A percentile compares a stretch with the other conserved stretches of the same genome.
Evolutionary conservation across 1,284 basidiomycete genomes (phyloP).

Genomic region (Malassezia nana): DNA sequence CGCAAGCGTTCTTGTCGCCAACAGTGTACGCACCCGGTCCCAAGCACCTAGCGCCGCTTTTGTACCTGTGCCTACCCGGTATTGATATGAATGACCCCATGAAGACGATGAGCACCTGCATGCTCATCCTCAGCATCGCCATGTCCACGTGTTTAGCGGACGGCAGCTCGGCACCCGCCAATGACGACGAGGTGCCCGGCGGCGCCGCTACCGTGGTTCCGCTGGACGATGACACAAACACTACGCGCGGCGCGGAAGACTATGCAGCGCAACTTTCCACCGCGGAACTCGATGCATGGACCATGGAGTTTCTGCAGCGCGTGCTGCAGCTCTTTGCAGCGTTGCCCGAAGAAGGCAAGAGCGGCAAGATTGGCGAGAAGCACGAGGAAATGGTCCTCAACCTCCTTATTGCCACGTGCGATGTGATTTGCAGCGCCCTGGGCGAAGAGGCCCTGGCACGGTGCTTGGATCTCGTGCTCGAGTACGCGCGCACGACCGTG

Average conservation of each 20-base stretch:
- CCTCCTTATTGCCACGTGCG: constrained; percentile 69
- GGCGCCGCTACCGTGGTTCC: neutral
- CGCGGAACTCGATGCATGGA: constrained; percentile 79
- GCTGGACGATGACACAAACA: constrained; percentile 26
- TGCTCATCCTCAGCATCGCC: constrained; percentile 66
- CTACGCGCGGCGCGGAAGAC: constrained; percentile 54
- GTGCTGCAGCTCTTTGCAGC: constrained; percentile 82
- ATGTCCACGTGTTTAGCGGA: constrained; percentile 76
- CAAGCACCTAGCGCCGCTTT: constrained; percentile 74
- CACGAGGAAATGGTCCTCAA: constrained; percentile 72
- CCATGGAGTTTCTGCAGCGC: constrained; percentile 71
- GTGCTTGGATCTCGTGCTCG: constrained; percentile 70
- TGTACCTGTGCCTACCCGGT: constrained; percentile 81
- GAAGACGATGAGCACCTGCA: constrained; percentile 69
- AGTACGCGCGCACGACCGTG: constrained; percentile 65
- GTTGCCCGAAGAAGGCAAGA: constrained; percentile 75
- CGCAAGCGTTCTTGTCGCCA: constrained; percentile 68
- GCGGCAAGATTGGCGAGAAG: constrained; percentile 68
- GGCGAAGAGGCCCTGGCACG: constrained; percentile 78
- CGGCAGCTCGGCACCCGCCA: constrained; percentile 50
- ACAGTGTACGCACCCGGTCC: constrained; percentile 69
- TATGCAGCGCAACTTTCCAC: constrained; percentile 55
- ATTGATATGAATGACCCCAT: constrained; percentile 88
- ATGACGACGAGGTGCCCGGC: neutral
- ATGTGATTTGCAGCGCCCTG: constrained; percentile 75